Percentiles rank a stretch among this genome's conserved stretches.
Conservation (phyloP, 208 protist species). For the Crithidia mellificae region DNA sequence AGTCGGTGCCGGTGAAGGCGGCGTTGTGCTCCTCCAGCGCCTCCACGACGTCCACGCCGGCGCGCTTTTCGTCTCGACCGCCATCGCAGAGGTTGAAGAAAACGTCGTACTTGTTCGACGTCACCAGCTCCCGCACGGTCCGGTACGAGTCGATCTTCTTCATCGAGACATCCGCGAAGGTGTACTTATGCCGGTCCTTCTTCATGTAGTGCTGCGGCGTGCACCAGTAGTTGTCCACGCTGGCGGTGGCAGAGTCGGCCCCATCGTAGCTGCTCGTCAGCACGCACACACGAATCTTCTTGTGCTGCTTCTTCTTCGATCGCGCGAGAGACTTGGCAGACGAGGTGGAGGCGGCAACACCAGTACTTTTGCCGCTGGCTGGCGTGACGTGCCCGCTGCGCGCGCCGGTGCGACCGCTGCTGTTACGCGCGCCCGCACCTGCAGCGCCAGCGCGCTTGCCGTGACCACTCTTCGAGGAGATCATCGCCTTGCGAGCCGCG, state of each 20-base stretch:
- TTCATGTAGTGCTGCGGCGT: conserved; percentile 80
- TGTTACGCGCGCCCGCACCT: background rate
- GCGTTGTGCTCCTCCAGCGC: conserved; percentile 88
- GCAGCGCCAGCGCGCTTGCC: background rate
- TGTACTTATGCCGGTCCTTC: conserved; percentile 70
- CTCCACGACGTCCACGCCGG: conserved; percentile 80
- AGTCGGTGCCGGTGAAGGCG: conserved; percentile 88
- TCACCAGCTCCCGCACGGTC: conserved; percentile 74
- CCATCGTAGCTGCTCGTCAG: conserved; percentile 87
- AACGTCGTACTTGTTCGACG: conserved; percentile 80
- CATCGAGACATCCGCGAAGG: conserved; percentile 67
- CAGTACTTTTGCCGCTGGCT: background rate
- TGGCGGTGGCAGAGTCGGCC: conserved; percentile 68
- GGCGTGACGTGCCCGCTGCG: background rate
- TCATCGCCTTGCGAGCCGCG: background rate
- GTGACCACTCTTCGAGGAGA: background rate
- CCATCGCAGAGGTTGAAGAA: conserved; percentile 93
- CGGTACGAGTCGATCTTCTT: conserved; percentile 78
- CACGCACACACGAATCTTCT: conserved; percentile 72
- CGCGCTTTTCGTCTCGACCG: conserved; percentile 80
- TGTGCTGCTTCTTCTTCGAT: conserved; percentile 31
- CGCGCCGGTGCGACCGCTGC: background rate
- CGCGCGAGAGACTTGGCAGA: conserved; percentile 1
- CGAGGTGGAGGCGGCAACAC: background rate
- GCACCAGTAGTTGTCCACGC: conserved; percentile 81